Base-by-base conservation (phyloP, 768 basidiomycete species). In the Rhodosporidiobolus sp. region DNA sequence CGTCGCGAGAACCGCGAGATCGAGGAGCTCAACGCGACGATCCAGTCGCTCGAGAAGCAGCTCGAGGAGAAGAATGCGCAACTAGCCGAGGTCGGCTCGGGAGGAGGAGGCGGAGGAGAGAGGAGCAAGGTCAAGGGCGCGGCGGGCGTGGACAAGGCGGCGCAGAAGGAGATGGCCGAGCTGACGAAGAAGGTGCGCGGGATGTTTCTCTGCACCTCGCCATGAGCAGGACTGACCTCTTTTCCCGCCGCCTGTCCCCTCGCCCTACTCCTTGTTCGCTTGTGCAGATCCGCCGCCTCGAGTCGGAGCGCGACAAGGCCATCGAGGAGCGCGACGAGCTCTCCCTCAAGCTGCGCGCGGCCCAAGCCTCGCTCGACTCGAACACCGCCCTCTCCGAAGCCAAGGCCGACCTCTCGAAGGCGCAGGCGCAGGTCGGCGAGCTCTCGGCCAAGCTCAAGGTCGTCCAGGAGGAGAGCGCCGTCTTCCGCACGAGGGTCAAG, bases 261-360 rank as follows among this genome's bases (percentile, higher is more conserved):
- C 3, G n/a, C n/a, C 9, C 5, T 26, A 8, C 34, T 8, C 28
- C 22, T 5, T 2, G 26, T 28, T 24, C 50, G 7, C 50, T n/a
- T 16, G 8, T n/a, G 19, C 62, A 63, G 62, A 7, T 63, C 17
- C 35, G 50, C 52, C 62, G 62, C n/a, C 34, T 63, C 62, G 62
- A 63, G 22, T 16, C 28, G 9, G 62, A 63, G 10, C 62, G 62
- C n/a, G 62, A 63, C 62, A 24, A 22, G 11, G 62, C 62, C 50
- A 4, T 63, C 50, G 34, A 35, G 7, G 35, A 11, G 19, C 35
- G 35, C 11, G 52, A 63, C n/a, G 34, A 11, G 16, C 52, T 63
- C 62, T 11, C 62, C 4, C 2, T n/a, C n/a, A 22, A 54, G n/a
- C 35, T 63, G 38, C 10, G n/a, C 4, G 26, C 52, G n/a, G 16